Evolutionary conservation across 306 rosid genomes (phyloP).

Genomic region (Cicer bijugum): DNA sequence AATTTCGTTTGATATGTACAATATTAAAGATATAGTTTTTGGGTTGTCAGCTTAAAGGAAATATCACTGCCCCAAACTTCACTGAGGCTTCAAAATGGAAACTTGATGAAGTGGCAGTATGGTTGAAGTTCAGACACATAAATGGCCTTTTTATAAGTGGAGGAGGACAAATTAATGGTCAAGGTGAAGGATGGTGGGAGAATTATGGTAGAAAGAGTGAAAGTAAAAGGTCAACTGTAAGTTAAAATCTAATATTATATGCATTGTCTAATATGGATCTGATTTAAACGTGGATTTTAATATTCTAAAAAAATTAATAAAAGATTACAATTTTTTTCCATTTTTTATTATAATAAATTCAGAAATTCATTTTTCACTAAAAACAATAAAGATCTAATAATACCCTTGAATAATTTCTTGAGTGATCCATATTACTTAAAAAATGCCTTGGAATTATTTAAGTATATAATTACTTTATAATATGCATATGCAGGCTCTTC

Average conservation of each 20-base stretch:
- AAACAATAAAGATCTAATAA: too few species aligned
- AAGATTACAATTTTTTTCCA: too few species aligned
- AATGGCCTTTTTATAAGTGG: conserved; percentile 47
- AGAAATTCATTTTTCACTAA: too few species aligned
- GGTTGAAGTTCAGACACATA: background rate
- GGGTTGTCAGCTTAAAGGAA: background rate
- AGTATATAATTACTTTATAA: background rate
- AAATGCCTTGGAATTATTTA: too few species aligned
- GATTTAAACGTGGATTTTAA: too few species aligned
- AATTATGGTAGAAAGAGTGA: background rate
- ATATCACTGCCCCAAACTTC: background rate
- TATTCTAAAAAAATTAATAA: too few species aligned
- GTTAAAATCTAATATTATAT: background rate
- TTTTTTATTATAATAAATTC: too few species aligned
- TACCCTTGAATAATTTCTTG: too few species aligned
- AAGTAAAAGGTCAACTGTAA: conserved; percentile 38
- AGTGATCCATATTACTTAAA: too few species aligned
- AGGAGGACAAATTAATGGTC: conserved; percentile 53
- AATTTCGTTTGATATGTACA: too few species aligned
- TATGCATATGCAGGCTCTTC: conserved; percentile 43
- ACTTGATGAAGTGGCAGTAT: background rate
- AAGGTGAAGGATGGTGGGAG: conserved; percentile 63
- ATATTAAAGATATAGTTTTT: too few species aligned
- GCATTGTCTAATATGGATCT: too few species aligned
- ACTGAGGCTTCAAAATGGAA: background rate